Conservation (phyloP, 768 basidiomycete species). For the Leccinum subtestaceum region DNA sequence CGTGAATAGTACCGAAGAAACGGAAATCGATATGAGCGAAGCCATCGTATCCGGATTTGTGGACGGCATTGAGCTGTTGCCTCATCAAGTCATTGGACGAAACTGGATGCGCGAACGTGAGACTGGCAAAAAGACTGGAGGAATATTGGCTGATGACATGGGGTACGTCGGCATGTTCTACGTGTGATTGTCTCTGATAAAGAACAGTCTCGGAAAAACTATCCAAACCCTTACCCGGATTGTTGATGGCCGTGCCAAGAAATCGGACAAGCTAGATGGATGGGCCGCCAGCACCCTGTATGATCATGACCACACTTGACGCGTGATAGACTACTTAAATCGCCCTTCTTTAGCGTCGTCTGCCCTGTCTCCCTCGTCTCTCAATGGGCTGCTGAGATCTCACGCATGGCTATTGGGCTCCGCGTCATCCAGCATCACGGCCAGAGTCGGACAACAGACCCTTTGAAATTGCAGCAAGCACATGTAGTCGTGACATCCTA, state of each 20-base stretch:
- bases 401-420: slow-evolving; percentile 64
- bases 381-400: slow-evolving; percentile 89
- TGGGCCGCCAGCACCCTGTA: slow-evolving; percentile 73
- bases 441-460: slow-evolving; percentile 64
- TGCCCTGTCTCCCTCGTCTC: slow-evolving; percentile 84
- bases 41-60: slow-evolving; percentile 76
- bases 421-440: slow-evolving; percentile 86
- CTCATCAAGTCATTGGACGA: slow-evolving; percentile 86
- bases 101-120: slow-evolving; percentile 89
- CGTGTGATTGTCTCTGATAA: slow-evolving; percentile 5
- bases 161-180: slow-evolving; percentile 45
- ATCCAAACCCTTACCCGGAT: slow-evolving; percentile 89
- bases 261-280: slow-evolving; percentile 67
- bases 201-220: slow-evolving; percentile 74
- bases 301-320: slow-evolving; percentile 21
- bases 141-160: slow-evolving; percentile 92
- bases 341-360: slow-evolving; percentile 56
- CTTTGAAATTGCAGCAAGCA: slow-evolving; percentile 45
- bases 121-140: slow-evolving; percentile 72
- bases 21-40: slow-evolving; percentile 56
- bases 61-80: slow-evolving; percentile 65
- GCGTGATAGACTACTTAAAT: not conserved
- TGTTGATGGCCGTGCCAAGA: slow-evolving; percentile 71
- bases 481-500: slow-evolving; percentile 90
- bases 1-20: slow-evolving; percentile 49